These are phyloP conservation scores for Anthracocystis setariae DNA, from an alignment of 1,284 basidiomycete genomes.

Conservation along the genomic window DNA sequence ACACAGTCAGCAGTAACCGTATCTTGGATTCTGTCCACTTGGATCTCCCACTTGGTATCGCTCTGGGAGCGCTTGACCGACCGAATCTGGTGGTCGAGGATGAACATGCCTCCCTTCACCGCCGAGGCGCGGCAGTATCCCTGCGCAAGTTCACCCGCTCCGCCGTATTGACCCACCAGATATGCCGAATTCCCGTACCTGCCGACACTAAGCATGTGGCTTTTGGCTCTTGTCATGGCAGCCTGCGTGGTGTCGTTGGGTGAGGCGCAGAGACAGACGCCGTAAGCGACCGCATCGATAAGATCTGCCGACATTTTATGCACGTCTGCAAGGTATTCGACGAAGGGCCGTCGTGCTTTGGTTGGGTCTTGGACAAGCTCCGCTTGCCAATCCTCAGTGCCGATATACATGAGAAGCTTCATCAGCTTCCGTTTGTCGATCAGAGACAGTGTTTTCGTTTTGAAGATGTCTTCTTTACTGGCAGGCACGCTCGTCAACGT, in stretches of 20 bases:
- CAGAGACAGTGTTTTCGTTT: conserved; percentile 79
- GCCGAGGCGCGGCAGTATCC: conserved; percentile 62
- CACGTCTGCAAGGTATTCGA: conserved; percentile 73
- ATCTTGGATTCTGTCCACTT: conserved; percentile 73
- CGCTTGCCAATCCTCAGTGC: conserved; percentile 27
- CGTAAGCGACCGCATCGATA: conserved; percentile 56
- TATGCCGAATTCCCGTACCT: conserved; percentile 90
- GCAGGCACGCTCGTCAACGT: conserved; percentile 75
- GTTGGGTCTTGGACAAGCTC: conserved; percentile 14
- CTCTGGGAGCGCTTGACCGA: conserved; percentile 5
- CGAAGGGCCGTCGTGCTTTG: conserved; percentile 23
- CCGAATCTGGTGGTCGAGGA: conserved; percentile 46
- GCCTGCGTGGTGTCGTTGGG: conserved; percentile 30
- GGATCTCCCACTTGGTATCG: conserved; percentile 48
- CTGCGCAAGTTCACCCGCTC: conserved; percentile 69
- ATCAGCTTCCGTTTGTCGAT: conserved; percentile 90
- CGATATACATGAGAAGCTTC: conserved; percentile 77
- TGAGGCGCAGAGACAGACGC: conserved; percentile 64
- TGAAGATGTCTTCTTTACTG: conserved; percentile 94
- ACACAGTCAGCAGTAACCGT: conserved; percentile 72
- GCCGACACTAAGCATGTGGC: conserved; percentile 81
- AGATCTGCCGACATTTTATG: conserved; percentile 76
- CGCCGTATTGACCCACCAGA: conserved; percentile 92
- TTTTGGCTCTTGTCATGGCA: conserved; percentile 45
- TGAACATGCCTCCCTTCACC: conserved; percentile 59